These are phyloP conservation scores for Heritiera littoralis DNA, from an alignment of 345 rosid species.

Conservation along the genomic window DNA sequence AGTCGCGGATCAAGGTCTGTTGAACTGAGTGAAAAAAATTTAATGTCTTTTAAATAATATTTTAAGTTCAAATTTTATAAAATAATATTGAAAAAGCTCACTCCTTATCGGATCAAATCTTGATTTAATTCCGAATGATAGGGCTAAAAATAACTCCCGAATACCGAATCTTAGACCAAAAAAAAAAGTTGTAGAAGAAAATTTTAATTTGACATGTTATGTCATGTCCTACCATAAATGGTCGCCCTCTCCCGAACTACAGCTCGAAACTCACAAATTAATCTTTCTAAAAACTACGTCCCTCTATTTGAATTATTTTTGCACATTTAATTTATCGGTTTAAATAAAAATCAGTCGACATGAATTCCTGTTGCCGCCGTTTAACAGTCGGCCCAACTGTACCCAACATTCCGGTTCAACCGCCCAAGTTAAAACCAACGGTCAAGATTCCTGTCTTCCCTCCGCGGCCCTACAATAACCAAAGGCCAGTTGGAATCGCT, in stretches of 20 bases:
- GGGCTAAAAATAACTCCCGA: no score
- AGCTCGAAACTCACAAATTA: neutral
- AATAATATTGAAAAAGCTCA: no score
- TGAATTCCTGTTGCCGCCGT: slow-evolving; percentile 62
- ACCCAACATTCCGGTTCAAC: slow-evolving; percentile 27
- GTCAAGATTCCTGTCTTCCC: slow-evolving; percentile 32
- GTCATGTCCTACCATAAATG: neutral
- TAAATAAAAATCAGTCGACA: slow-evolving; percentile 14
- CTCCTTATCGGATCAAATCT: no score
- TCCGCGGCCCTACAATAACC: slow-evolving; percentile 27
- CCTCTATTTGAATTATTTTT: neutral
- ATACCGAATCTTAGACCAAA: no score
- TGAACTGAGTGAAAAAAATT: no score
- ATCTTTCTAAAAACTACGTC: neutral
- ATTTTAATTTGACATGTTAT: neutral
- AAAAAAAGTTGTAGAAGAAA: no score
- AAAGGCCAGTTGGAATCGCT: slow-evolving; percentile 28
- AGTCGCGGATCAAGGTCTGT: no score
- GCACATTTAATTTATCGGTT: neutral
- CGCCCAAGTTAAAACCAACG: slow-evolving; percentile 28
- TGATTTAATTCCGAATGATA: no score
- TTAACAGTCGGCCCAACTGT: slow-evolving; percentile 35
- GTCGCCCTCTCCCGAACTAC: neutral
- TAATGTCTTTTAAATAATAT: no score
- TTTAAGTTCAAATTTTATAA: no score